A percentile compares a stretch with the other conserved stretches of the same genome.
phyloP scores from a whole-genome alignment of 371 early-diverging fungal genomes.

The Mucor plumbeus region DNA sequence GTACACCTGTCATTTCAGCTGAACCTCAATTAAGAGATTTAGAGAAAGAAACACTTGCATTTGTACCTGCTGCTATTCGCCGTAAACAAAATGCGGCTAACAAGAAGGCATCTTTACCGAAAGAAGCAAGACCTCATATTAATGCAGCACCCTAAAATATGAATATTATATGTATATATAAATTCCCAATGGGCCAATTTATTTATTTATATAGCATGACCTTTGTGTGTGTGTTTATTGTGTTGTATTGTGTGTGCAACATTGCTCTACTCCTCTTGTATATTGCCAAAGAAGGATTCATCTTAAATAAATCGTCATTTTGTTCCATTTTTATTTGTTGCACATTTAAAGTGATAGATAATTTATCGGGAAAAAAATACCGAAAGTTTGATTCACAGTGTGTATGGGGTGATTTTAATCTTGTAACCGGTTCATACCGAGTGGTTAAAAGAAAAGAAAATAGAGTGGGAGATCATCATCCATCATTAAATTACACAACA shows the following conservation, averaged over 20 bases:
- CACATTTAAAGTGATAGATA: too few relatives aligned
- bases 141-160: conserved; percentile 59
- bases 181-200: conserved; percentile 1
- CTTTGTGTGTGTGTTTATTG: conserved; percentile 2
- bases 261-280: conserved; percentile 5
- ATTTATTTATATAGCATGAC: background rate
- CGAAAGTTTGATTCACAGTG: background rate
- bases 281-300: conserved; percentile 12
- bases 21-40: conserved; percentile 68
- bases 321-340: conserved; percentile 2
- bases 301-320: conserved; percentile 14
- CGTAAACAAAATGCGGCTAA: conserved; percentile 56
- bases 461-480: background rate
- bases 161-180: conserved; percentile 10
- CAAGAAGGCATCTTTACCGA: conserved; percentile 48
- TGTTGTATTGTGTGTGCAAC: background rate
- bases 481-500: background rate
- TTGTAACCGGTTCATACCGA: background rate
- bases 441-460: background rate
- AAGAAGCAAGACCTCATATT: conserved; percentile 49
- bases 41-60: conserved; percentile 63
- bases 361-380: too few relatives aligned
- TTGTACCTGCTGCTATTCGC: conserved; percentile 67
- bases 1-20: conserved; percentile 61
- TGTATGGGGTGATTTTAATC: conserved; percentile 9